These are phyloP conservation scores for Ceratobasidium papillatum DNA, from an alignment of 1,284 basidiomycete genomes.

Conservation along the genomic window DNA sequence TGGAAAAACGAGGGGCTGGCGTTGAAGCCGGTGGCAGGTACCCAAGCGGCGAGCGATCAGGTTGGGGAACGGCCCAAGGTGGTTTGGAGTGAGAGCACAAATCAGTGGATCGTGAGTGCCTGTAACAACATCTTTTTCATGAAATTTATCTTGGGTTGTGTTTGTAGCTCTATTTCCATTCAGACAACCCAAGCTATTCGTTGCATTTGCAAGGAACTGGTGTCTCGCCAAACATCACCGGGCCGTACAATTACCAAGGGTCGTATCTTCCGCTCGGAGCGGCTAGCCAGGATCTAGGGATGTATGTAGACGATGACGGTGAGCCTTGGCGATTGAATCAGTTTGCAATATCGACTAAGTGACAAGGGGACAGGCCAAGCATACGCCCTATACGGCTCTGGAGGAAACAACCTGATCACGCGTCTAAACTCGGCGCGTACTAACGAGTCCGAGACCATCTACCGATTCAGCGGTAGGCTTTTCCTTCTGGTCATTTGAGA, in stretches of 20 bases:
- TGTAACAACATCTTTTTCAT: constrained; percentile 14
- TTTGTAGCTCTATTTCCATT: constrained; percentile 41
- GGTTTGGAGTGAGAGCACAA: constrained; percentile 36
- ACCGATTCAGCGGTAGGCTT: constrained; percentile 48
- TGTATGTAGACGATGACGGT: constrained; percentile 42
- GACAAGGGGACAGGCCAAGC: constrained; percentile 21
- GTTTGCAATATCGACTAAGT: not conserved
- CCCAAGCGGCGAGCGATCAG: constrained; percentile 33
- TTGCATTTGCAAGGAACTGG: constrained; percentile 39
- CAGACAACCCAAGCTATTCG: constrained; percentile 38
- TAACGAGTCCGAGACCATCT: constrained; percentile 49
- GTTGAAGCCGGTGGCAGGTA: constrained; percentile 31
- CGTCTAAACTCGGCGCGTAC: constrained; percentile 49
- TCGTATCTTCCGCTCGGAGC: constrained; percentile 39
- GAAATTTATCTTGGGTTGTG: not conserved
- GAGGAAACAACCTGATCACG: constrained; percentile 44
- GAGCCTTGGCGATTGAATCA: not conserved
- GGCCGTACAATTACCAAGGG: constrained; percentile 40
- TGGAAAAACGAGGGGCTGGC: constrained; percentile 46
- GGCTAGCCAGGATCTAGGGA: constrained; percentile 41
- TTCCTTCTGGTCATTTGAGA: not conserved
- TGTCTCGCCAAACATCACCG: constrained; percentile 41
- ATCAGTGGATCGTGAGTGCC: constrained; percentile 38
- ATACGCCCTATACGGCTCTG: constrained; percentile 40
- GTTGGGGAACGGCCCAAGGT: constrained; percentile 39